phyloP scores from a whole-genome alignment of 352 stramenopile species.

The Pythium brachiatum region DNA sequence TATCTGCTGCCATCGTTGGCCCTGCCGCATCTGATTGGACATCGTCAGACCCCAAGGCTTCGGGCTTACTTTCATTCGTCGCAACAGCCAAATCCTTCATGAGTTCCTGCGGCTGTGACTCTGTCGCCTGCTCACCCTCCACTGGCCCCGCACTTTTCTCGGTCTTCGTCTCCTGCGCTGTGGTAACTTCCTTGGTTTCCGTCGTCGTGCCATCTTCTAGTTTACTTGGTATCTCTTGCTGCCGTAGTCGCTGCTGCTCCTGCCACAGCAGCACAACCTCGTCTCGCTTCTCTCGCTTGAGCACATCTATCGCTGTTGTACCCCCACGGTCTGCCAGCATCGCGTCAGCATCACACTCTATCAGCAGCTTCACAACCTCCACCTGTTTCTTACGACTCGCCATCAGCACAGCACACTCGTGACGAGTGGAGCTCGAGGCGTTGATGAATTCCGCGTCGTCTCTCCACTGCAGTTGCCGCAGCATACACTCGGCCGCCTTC shows the following conservation, averaged over 20 bases:
- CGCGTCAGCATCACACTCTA: slow-evolving; percentile 43
- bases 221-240: neutral
- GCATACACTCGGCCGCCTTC: slow-evolving; percentile 31
- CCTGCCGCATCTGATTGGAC: too few relatives aligned
- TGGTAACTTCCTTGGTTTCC: neutral
- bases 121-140: too few relatives aligned
- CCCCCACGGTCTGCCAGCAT: slow-evolving; percentile 43
- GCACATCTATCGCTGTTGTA: slow-evolving; percentile 46
- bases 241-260: neutral
- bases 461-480: slow-evolving; percentile 34
- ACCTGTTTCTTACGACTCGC: slow-evolving; percentile 56
- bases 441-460: slow-evolving; percentile 39
- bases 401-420: slow-evolving; percentile 63
- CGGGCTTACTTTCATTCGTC: too few relatives aligned
- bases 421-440: slow-evolving; percentile 38
- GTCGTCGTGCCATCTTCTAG: neutral
- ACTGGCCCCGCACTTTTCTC: neutral
- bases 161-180: neutral
- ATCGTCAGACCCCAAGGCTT: too few relatives aligned
- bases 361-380: slow-evolving; percentile 38
- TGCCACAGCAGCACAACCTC: slow-evolving; percentile 44
- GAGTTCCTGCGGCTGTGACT: neutral
- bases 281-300: slow-evolving; percentile 50
- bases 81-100: neutral
- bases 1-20: too few relatives aligned